phyloP scores from a whole-genome alignment of 805 yeast species.

The Cyberlindnera bimundalis region DNA sequence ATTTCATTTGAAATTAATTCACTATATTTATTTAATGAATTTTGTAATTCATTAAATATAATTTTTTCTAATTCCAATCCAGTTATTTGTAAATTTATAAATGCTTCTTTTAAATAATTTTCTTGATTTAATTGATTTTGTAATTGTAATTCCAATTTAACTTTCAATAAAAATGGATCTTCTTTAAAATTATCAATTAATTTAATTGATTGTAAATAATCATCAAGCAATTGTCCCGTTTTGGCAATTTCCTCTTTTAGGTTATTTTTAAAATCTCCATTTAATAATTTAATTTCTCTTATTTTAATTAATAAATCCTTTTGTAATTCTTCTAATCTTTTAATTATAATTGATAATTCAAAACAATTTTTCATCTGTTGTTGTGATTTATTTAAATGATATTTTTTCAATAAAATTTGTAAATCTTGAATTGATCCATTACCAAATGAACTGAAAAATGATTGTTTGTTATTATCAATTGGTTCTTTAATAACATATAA shows the following conservation, averaged over 20 bases:
- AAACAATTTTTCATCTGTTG: conserved; percentile 52
- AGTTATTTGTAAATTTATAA: conserved; percentile 76
- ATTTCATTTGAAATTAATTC: conserved; percentile 70
- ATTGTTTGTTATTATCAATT: conserved; percentile 28
- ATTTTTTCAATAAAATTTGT: conserved; percentile 65
- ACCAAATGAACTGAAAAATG: conserved; percentile 68
- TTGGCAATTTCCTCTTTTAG: conserved; percentile 65
- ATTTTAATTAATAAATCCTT: conserved; percentile 78
- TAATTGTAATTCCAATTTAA: conserved; percentile 70
- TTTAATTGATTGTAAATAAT: conserved; percentile 58
- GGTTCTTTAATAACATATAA: conserved; percentile 34
- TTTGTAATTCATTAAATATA: conserved; percentile 81
- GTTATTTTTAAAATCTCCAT: conserved; percentile 78
- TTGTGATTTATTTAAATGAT: conserved; percentile 59
- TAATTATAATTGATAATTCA: conserved; percentile 60
- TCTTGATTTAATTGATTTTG: conserved; percentile 78
- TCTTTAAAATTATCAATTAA: conserved; percentile 42
- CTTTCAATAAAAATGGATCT: conserved; percentile 79
- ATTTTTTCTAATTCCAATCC: conserved; percentile 86
- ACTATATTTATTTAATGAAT: conserved; percentile 68
- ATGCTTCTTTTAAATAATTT: conserved; percentile 83
- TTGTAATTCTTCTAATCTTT: conserved; percentile 61
- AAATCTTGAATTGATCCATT: conserved; percentile 78
- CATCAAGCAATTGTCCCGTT: conserved; percentile 54
- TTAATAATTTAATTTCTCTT: conserved; percentile 77